Base-by-base conservation (phyloP, 2,329 filamentous ascomycete species). In the Paecilomyces formosus region DNA sequence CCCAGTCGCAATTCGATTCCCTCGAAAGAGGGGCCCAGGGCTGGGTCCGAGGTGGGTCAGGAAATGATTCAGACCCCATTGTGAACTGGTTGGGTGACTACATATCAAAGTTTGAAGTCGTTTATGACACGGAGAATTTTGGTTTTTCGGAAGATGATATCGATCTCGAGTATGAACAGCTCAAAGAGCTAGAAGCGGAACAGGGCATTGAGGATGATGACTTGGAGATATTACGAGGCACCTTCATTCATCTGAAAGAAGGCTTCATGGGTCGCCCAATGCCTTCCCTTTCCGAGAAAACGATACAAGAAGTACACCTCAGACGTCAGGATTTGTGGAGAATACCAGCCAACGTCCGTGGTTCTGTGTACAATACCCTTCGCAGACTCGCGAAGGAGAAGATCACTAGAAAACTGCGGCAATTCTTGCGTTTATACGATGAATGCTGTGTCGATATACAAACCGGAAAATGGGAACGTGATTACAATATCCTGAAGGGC, bases 351-450 rank as follows among this genome's bases (percentile, higher is more conserved):
- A 70, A 74, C 2, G 70, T 80, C 18, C 84, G 90, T 5, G 86
- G 86, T 0, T 76, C 79, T 0, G 77, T 93, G 0, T 95, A 92
- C 71, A 81, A 83, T 51, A 76, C 83, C 57, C 80, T 93, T 57
- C 84, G 87, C 63, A 72, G 78, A 1, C 70, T 77, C 55, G 71
- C 85, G 1, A 81, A 90, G 57, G 71, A 72, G 1, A 67, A 72
- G 1, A 72, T 86, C 1, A 66, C 75, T 1, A 58, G 68, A 0
- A 67, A 75, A 0, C 78, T 92, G 53, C 78, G 80, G 2, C 63
- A 72, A 0, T 66, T 84, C 1, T 78, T 85, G 1, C 72, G 72
- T 30, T 63, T 76, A 4, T 88, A 87, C 64, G 70, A 79, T 11
- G 66, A 74, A 0, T 73, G 78, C 3, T 82, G 82, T 30, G 74